Conservation (phyloP, 805 yeast genomes). For the Wickerhamiella qilinensis region DNA sequence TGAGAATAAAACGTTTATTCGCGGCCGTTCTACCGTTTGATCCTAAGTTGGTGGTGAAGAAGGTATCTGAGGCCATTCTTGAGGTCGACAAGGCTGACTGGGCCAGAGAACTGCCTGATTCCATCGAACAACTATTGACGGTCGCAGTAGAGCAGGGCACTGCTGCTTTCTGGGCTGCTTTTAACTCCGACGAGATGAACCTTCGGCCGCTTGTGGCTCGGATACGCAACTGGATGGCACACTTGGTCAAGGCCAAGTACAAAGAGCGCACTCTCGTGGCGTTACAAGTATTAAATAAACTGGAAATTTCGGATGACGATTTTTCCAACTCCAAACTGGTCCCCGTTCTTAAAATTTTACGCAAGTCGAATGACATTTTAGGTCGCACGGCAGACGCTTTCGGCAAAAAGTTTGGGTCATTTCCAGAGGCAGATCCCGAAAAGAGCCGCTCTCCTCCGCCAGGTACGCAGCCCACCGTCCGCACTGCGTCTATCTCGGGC, state of each 20-base stretch:
- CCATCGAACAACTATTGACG: slow-evolving; percentile 6
- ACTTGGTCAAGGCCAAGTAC: slow-evolving; percentile 5
- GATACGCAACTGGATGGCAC: slow-evolving; percentile 12
- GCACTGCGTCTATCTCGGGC: no score
- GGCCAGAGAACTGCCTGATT: slow-evolving; percentile 9
- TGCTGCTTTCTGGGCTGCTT: slow-evolving; percentile 2
- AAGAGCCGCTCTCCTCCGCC: no score
- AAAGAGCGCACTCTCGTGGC: slow-evolving; percentile 3
- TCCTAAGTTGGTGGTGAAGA: not conserved
- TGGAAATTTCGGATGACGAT: slow-evolving; percentile 6
- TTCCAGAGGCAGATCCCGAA: not conserved
- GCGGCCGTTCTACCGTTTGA: not conserved
- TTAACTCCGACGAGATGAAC: not conserved
- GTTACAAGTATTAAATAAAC: slow-evolving; percentile 4
- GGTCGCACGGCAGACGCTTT: slow-evolving; percentile 4
- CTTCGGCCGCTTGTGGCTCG: slow-evolving; percentile 7
- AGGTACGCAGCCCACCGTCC: no score
- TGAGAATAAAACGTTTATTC: not conserved
- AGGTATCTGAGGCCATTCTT: slow-evolving; percentile 4
- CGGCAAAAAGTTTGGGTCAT: not conserved
- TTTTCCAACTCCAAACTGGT: slow-evolving; percentile 5
- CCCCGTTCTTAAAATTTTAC: slow-evolving; percentile 2
- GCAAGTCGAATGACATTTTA: not conserved
- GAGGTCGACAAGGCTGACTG: slow-evolving; percentile 8
- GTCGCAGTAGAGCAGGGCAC: slow-evolving; percentile 5